Evolutionary conservation across 331 rosid genomes (phyloP).

Genomic region (Malus hybrid): DNA sequence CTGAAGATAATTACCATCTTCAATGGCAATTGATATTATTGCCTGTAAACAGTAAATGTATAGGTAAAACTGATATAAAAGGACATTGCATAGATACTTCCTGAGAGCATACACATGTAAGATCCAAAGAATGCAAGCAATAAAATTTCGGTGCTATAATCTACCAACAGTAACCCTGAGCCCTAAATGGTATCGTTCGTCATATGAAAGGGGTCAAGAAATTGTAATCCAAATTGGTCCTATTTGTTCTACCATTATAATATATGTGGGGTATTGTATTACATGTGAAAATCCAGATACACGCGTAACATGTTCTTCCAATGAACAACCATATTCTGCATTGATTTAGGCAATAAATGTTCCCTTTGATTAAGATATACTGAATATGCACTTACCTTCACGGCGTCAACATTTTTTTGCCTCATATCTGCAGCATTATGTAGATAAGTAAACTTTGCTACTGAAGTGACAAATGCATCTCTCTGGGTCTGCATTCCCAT

Average conservation of each 20-base stretch:
- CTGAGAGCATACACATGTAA: not conserved
- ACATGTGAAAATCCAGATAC: not conserved
- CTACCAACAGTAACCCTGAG: not conserved
- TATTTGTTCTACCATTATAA: not conserved
- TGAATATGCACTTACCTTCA: conserved; percentile 56
- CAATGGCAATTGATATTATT: conserved; percentile 87
- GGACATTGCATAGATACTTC: not conserved
- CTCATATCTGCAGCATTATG: conserved; percentile 98
- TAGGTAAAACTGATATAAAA: conserved; percentile 6
- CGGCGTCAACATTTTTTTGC: conserved; percentile 98
- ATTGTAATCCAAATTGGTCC: not conserved
- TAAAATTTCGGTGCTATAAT: not conserved
- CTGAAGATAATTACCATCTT: conserved; percentile 87
- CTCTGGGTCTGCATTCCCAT: conserved; percentile 99
- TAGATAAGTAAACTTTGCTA: conserved; percentile 93
- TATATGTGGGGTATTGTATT: not conserved
- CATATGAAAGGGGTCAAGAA: not conserved
- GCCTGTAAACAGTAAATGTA: conserved; percentile 42
- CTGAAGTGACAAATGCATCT: conserved; percentile 96
- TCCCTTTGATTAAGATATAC: conserved; percentile 4
- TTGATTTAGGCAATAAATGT: too few relatives aligned
- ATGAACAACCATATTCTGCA: not conserved
- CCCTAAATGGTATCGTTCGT: not conserved
- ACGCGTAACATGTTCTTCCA: not conserved
- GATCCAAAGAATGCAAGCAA: not conserved